phyloP scores from a whole-genome alignment of 2,329 filamentous ascomycete genomes.

The Dactylella cylindrospora region DNA sequence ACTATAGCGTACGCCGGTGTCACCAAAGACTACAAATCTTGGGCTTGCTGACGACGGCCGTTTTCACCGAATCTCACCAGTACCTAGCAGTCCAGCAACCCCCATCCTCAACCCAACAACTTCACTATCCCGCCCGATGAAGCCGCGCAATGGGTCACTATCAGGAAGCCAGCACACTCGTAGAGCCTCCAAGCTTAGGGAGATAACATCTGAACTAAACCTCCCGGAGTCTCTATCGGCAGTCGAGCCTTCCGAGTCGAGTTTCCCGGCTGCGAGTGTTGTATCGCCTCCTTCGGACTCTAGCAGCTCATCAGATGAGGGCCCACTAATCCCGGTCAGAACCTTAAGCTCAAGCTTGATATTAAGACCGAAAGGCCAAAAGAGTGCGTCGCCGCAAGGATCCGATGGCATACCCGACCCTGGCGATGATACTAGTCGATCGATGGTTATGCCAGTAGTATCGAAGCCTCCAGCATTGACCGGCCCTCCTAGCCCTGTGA shows the following conservation, averaged over 20 bases:
- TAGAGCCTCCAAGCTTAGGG: slow-evolving; percentile 28
- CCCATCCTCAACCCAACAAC: slow-evolving; percentile 24
- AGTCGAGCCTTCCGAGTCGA: slow-evolving; percentile 7
- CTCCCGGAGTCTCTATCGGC: slow-evolving; percentile 16
- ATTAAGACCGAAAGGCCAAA: slow-evolving; percentile 21
- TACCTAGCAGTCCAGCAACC: slow-evolving; percentile 27
- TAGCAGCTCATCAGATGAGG: slow-evolving; percentile 17
- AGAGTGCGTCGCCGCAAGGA: slow-evolving; percentile 1
- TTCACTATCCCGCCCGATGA: slow-evolving; percentile 16
- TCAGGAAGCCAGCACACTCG: slow-evolving; percentile 26
- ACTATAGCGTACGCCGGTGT: slow-evolving; percentile 24
- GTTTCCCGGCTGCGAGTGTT: background rate
- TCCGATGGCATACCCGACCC: background rate
- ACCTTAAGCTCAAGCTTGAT: slow-evolving; percentile 36
- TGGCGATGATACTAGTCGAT: slow-evolving; percentile 2
- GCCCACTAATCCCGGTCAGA: slow-evolving; percentile 11
- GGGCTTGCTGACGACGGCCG: slow-evolving; percentile 25
- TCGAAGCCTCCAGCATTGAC: slow-evolving; percentile 25
- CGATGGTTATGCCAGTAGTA: slow-evolving; percentile 23
- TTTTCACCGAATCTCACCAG: slow-evolving; percentile 38
- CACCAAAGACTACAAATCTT: slow-evolving; percentile 30
- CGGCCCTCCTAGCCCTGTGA: background rate
- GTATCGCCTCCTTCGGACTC: slow-evolving; percentile 4
- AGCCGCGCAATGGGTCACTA: slow-evolving; percentile 8
- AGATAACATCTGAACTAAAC: slow-evolving; percentile 29